Conservation (phyloP, 805 yeast species). For the Wickerhamiella vanderwaltii region DNA sequence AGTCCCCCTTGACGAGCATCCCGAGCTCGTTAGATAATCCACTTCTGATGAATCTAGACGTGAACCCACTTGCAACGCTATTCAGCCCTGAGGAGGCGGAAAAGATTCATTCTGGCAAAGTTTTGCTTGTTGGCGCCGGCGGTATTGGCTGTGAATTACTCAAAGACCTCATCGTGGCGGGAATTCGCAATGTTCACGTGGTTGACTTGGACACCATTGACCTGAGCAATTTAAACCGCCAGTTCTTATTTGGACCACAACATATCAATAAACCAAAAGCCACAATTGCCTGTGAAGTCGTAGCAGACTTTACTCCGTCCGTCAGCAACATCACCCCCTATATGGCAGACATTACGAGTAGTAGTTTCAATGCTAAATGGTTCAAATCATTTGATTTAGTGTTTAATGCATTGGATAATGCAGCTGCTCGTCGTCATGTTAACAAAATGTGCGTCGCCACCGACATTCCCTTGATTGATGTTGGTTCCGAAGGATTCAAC, state of each 20-base stretch:
- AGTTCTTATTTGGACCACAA: conserved; percentile 75
- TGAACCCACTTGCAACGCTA: conserved; percentile 10
- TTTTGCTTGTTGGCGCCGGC: conserved; percentile 94
- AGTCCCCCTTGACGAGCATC: neutral
- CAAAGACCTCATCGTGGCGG: conserved; percentile 95
- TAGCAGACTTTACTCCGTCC: conserved; percentile 52
- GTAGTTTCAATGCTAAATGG: conserved; percentile 65
- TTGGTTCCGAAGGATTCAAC: conserved; percentile 88
- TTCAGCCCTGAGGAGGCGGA: conserved; percentile 17
- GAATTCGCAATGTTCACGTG: conserved; percentile 30
- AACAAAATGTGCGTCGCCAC: conserved; percentile 69
- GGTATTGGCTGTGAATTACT: conserved; percentile 99
- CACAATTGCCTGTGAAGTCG: conserved; percentile 72
- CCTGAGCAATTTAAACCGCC: conserved; percentile 81
- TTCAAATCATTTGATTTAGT: conserved; percentile 62
- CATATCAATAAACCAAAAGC: conserved; percentile 88
- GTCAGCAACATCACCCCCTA: conserved; percentile 66
- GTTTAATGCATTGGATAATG: conserved; percentile 86
- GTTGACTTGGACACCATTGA: conserved; percentile 94
- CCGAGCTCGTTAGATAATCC: neutral
- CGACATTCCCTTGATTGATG: conserved; percentile 69
- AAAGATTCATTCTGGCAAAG: conserved; percentile 24
- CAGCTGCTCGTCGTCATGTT: conserved; percentile 85
- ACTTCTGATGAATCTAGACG: conserved; percentile 5
- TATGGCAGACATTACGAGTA: conserved; percentile 80